phyloP scores from a whole-genome alignment of 1,284 basidiomycete genomes.

The Peniophora sp. region DNA sequence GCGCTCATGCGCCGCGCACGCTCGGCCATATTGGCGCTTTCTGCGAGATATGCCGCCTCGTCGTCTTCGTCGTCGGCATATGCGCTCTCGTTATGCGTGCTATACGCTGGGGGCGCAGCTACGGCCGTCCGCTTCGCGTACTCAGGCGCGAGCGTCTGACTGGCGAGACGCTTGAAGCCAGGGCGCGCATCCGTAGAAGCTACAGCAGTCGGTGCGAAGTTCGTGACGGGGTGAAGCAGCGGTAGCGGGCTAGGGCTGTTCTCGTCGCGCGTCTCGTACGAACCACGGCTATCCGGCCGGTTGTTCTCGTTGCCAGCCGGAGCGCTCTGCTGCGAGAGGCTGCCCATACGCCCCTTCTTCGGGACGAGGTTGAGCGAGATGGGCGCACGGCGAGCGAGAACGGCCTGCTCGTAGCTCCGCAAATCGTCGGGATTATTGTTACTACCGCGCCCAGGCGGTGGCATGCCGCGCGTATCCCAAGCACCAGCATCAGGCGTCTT shows the following conservation, averaged over 20 bases:
- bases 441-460: not conserved
- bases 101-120: constrained; percentile 22
- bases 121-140: constrained; percentile 46
- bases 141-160: constrained; percentile 57
- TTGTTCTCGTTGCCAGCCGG: constrained; percentile 5
- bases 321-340: constrained; percentile 13
- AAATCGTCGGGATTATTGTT: constrained; percentile 46
- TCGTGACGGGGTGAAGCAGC: constrained; percentile 7
- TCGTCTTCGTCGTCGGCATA: constrained; percentile 16
- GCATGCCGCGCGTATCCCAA: constrained; percentile 16
- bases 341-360: constrained; percentile 12
- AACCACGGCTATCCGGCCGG: constrained; percentile 24
- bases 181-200: constrained; percentile 35
- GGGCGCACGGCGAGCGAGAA: constrained; percentile 59
- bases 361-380: constrained; percentile 39
- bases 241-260: constrained; percentile 1
- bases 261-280: constrained; percentile 19
- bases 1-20: constrained; percentile 14
- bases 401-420: constrained; percentile 65
- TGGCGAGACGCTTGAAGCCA: constrained; percentile 63
- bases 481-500: constrained; percentile 43
- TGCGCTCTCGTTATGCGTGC: constrained; percentile 20
- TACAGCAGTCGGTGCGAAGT: constrained; percentile 19
- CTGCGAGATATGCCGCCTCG: constrained; percentile 2
- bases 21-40: constrained; percentile 7